Base-by-base conservation (phyloP, 352 stramenopile species). In the Phytopythium boreale region DNA sequence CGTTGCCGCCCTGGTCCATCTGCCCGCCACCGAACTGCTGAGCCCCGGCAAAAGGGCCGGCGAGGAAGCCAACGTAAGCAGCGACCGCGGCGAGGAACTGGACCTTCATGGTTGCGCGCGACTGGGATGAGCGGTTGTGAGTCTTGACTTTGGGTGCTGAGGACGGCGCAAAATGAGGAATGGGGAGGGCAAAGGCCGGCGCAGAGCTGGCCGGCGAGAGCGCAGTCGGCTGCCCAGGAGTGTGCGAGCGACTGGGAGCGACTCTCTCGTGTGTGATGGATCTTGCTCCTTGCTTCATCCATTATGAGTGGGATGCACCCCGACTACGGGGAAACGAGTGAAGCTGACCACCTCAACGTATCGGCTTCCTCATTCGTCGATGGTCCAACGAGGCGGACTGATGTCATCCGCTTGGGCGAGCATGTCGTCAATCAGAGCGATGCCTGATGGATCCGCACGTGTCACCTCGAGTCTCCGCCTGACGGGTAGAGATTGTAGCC, bases 401-500 rank as follows among this genome's bases (percentile, higher is more conserved):
- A n/a, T n/a, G n/a, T n/a, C n/a, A 10, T 10, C n/a, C 46, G 2
- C 46, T 53, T 20, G 46, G 22, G 0, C 46, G 22, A 52, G 0
- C 20, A 26, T 19, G 15, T 4, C 22, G 46, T 31, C 46, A 52
- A 52, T 52, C n/a, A 9, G 10, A 31, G 1, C 9, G 14, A 19
- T 12, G 12, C n/a, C 39, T n/a, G 17, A 46, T 46, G 39, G 39
- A 39, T 46, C 39, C 39, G 15, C 39, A n/a, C 39, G 15, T 1
- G 12, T 3, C 49, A 22, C 49, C 2, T 56, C 49, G 29, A 56
- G 15, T n/a, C 47, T 34, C 24, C 47, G 27, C 8, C 49, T 50
- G 55, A 17, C 17, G 55, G 55, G 10, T 26, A 60, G 8, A 60
- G 55, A 27, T 37, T 37, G 55, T 24, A 50, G 55, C 55, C 55